Evolutionary conservation across 2,329 filamentous ascomycete genomes (phyloP).

Genomic region (Lachnellula occidentalis): DNA sequence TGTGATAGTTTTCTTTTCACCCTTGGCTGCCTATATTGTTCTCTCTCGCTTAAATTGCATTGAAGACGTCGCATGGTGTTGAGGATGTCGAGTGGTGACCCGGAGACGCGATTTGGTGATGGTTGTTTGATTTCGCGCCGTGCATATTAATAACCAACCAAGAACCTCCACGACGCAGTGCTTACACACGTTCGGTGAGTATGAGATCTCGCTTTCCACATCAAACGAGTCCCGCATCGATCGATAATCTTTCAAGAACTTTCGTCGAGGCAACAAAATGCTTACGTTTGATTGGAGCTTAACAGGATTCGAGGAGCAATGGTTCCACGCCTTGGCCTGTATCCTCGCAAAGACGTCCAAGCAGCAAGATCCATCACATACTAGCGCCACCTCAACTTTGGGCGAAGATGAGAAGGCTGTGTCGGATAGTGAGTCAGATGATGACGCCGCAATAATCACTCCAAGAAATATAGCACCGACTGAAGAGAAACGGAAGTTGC

Average conservation of each 20-base stretch:
- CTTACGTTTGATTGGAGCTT: not conserved
- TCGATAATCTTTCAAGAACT: not conserved
- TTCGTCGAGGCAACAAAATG: not conserved
- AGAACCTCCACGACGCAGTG: not conserved
- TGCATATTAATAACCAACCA: not conserved
- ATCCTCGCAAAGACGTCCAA: not conserved
- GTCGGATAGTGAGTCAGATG: not conserved
- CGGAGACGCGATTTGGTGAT: not conserved
- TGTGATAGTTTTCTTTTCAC: not conserved
- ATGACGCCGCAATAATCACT: conserved; percentile 1
- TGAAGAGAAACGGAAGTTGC: not conserved
- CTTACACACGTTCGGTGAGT: not conserved
- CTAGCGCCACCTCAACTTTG: not conserved
- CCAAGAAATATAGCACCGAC: conserved; percentile 1
- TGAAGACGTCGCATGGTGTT: not conserved
- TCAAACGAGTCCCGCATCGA: not conserved
- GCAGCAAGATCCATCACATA: conserved; percentile 1
- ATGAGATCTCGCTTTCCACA: not conserved
- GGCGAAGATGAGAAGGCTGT: not conserved
- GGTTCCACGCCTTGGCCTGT: conserved; percentile 3
- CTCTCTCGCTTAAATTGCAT: not conserved
- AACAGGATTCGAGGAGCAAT: conserved; percentile 2
- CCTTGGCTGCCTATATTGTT: not conserved
- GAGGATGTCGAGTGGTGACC: not conserved
- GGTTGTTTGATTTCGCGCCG: not conserved